These are phyloP conservation scores for Talaromyces nanjingensis DNA, from an alignment of 495 filamentous ascomycete genomes.

Conservation along the genomic window DNA sequence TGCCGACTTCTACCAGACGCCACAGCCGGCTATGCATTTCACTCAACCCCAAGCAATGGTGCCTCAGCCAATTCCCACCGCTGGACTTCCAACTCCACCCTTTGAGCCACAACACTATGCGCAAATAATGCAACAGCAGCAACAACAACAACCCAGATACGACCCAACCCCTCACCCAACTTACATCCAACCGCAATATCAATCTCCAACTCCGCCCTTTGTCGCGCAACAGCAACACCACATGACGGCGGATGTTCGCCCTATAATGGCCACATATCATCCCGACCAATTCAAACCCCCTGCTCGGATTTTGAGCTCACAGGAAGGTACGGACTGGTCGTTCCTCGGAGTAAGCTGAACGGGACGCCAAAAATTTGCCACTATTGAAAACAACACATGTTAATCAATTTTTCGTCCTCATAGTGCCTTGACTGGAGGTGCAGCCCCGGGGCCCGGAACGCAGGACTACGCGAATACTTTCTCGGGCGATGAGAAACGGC, in stretches of 20 bases:
- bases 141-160: conserved; percentile 20
- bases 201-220: conserved; percentile 23
- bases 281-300: conserved; percentile 32
- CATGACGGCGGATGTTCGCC: conserved; percentile 22
- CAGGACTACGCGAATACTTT: not conserved
- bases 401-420: not conserved
- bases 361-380: not conserved
- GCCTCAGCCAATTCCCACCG: conserved; percentile 17
- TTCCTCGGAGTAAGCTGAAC: conserved; percentile 40
- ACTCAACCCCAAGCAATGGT: conserved; percentile 11
- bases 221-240: conserved; percentile 19
- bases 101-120: conserved; percentile 27
- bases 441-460: not conserved
- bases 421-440: conserved; percentile 1
- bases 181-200: conserved; percentile 32
- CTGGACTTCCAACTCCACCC: conserved; percentile 4
- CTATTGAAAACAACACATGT: not conserved
- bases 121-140: conserved; percentile 24
- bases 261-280: conserved; percentile 34
- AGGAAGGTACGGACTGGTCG: conserved; percentile 41
- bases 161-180: conserved; percentile 23
- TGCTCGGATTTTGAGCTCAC: conserved; percentile 33
- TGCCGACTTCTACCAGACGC: conserved; percentile 27
- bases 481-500: not conserved
- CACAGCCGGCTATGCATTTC: not conserved